These are phyloP conservation scores for Nakaseomyces delphensis DNA, from an alignment of 1,139 yeast genomes.

Conservation along the genomic window DNA sequence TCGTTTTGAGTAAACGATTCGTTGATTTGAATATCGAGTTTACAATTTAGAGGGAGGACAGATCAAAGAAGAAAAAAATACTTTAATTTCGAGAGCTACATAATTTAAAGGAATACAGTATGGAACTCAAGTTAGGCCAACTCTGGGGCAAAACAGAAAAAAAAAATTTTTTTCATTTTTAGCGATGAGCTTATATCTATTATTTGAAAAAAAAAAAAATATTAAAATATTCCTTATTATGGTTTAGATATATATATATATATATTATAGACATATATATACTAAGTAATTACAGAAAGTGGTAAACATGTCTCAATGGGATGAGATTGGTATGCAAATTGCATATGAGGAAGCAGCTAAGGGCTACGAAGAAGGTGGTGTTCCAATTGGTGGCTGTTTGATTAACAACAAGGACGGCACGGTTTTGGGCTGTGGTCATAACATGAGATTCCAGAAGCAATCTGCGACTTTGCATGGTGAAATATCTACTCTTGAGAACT, in stretches of 20 bases:
- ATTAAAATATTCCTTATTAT: no score
- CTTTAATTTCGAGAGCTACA: no score
- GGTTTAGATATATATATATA: neutral
- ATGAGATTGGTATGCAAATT: constrained; percentile 53
- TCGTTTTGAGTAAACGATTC: neutral
- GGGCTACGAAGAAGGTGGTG: constrained; percentile 76
- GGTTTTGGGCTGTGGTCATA: constrained; percentile 79
- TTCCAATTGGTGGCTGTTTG: constrained; percentile 79
- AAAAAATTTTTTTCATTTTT: neutral
- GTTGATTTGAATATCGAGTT: neutral
- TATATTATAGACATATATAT: neutral
- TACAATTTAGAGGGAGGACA: no score
- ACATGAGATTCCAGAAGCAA: constrained; percentile 71
- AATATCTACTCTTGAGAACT: constrained; percentile 77
- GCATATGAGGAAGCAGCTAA: constrained; percentile 66
- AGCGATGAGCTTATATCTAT: constrained; percentile 1
- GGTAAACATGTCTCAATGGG: constrained; percentile 30
- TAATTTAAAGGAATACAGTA: neutral
- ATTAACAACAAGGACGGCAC: constrained; percentile 66
- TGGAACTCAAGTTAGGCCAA: neutral
- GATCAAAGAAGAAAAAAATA: neutral
- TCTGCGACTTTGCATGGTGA: constrained; percentile 87
- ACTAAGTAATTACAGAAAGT: constrained; percentile 5
- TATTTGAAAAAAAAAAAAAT: no score
- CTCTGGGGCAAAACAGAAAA: neutral